phyloP scores from a whole-genome alignment of 768 basidiomycete species.

The Piloderma croceum region DNA sequence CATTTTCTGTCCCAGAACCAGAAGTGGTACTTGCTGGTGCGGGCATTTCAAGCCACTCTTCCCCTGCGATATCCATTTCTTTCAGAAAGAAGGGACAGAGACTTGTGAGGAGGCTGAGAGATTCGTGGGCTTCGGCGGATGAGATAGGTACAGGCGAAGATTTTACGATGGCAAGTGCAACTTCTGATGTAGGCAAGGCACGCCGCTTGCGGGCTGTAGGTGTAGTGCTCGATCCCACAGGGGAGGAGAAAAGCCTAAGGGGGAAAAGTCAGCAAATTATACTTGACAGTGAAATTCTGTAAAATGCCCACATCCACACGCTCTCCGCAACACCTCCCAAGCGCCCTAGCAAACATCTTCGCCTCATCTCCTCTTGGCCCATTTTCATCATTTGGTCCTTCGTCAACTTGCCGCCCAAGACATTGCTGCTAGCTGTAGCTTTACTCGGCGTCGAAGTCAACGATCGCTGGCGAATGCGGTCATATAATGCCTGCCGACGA shows the following conservation, averaged over 20 bases:
- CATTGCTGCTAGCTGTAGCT: constrained; percentile 31
- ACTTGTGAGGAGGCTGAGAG: constrained; percentile 55
- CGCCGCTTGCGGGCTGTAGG: constrained; percentile 64
- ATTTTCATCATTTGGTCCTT: constrained; percentile 66
- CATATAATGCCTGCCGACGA: constrained; percentile 73
- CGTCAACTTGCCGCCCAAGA: constrained; percentile 43
- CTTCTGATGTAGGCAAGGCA: constrained; percentile 61
- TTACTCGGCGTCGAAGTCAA: constrained; percentile 65
- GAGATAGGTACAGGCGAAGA: constrained; percentile 81
- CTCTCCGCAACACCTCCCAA: constrained; percentile 80
- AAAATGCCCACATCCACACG: constrained; percentile 70
- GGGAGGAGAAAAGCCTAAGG: constrained; percentile 67
- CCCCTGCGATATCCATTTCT: constrained; percentile 53
- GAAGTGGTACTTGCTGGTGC: constrained; percentile 27
- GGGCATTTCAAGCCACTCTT: constrained; percentile 60
- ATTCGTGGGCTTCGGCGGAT: constrained; percentile 70
- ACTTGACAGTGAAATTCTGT: not conserved
- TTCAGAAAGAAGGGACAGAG: constrained; percentile 81
- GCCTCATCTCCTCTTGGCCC: constrained; percentile 72
- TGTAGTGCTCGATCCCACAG: constrained; percentile 45
- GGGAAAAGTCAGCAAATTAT: not conserved
- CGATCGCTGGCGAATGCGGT: constrained; percentile 72
- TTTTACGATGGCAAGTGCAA: constrained; percentile 64
- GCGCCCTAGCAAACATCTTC: constrained; percentile 71
- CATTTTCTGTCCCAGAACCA: constrained; percentile 36